Conservation (phyloP, 129 eudicot species). For the Kitagawia praeruptora region DNA sequence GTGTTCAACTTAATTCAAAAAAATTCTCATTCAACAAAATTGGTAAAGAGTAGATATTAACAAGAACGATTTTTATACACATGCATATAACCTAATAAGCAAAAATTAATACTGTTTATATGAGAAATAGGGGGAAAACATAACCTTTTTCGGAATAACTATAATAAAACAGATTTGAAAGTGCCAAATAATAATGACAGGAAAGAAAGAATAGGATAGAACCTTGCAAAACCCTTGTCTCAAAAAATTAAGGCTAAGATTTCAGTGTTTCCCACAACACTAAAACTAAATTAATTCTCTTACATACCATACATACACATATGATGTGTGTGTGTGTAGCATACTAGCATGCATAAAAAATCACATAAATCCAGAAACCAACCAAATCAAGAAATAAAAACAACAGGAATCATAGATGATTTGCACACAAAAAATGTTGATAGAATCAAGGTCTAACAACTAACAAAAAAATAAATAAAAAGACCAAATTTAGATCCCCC, state of each 20-base stretch:
- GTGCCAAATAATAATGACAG: background rate
- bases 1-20: background rate
- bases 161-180: background rate
- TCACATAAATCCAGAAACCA: background rate
- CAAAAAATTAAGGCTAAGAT: background rate
- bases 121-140: background rate
- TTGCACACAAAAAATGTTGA: background rate
- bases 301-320: background rate
- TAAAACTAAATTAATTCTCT: background rate
- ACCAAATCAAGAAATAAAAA: background rate
- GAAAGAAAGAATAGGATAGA: background rate
- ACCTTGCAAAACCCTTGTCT: slow-evolving; percentile 4
- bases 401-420: background rate
- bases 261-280: background rate
- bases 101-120: background rate
- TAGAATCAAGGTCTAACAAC: slow-evolving; percentile 3
- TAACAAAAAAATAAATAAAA: background rate
- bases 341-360: background rate
- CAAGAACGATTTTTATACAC: background rate
- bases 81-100: background rate
- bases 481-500: background rate
- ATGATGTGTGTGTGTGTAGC: background rate
- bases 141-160: background rate
- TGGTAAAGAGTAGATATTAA: background rate
- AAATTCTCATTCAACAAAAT: no score